Evolutionary conservation across 2,329 filamentous ascomycete genomes (phyloP), one percentile per base, ranked within the genome.

Genomic region (Graphilbum sp.): DNA sequence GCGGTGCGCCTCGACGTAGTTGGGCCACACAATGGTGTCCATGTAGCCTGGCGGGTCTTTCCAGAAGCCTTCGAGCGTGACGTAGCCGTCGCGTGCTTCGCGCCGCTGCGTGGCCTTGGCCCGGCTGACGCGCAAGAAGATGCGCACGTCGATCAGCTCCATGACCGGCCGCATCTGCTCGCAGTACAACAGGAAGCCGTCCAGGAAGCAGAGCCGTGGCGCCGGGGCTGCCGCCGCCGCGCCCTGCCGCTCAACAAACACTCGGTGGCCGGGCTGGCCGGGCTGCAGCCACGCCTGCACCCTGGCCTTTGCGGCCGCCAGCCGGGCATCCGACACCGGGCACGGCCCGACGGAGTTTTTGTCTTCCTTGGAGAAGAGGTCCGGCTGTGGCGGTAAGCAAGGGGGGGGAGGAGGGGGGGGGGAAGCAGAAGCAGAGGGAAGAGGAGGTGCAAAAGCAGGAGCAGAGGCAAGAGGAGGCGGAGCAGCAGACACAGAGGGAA

Each of bases 21-120:
- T 88, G 4, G 88, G 88, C 90, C 90, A 98, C 5, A 98, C 90
- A 39, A 98, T 71, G 53, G 81, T 72, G 54, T 96, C 87, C 29
- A 96, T 86, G 54, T 96, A 98, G 0, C 84, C 87, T 0, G 85
- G 85, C 0, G 90, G 90, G 56, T 98, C 90, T 40, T 77, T 69
- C 90, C 90, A 98, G 61, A 95, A 98, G 21, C 87, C 88, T 51
- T 95, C 75, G 5, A 80, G 57, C 3, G 83, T 88, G 23, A 85
- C 80, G 54, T 90, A 90, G 11, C 82, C 82, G 46, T 69, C 74
- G 38, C 83, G 63, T 0, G 73, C 74, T 51, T 80, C 73, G 23
- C 83, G 63, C 19, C 83, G 66, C 25, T 62, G 58, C 50, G 78
- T 80, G 3, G 78, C 78, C 31, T 60, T 69, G 12, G 60, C 61